A percentile compares a stretch with the other conserved stretches of the same genome.
These are phyloP conservation scores for Dothistroma pini DNA, from an alignment of 2,329 filamentous ascomycete species.

Conservation along the genomic window DNA sequence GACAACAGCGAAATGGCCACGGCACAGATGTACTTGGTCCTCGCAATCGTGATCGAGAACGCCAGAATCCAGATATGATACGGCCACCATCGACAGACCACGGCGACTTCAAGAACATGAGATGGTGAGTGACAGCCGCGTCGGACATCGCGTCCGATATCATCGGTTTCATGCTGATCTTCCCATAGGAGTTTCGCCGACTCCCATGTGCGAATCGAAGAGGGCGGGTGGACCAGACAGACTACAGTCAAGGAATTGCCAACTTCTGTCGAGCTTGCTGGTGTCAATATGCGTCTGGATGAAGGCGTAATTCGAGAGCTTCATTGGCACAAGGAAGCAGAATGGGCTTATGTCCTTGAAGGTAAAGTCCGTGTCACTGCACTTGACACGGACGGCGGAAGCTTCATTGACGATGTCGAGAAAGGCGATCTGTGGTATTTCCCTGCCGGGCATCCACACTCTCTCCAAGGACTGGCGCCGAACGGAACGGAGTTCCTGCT, in stretches of 20 bases:
- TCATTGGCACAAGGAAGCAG: slow-evolving; percentile 77
- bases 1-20: slow-evolving; percentile 33
- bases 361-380: slow-evolving; percentile 69
- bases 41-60: slow-evolving; percentile 63
- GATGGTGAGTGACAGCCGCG: slow-evolving; percentile 45
- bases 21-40: slow-evolving; percentile 67
- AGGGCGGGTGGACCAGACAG: slow-evolving; percentile 73
- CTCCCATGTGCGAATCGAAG: slow-evolving; percentile 53
- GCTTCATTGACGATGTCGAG: slow-evolving; percentile 71
- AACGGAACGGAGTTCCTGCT: slow-evolving; percentile 61
- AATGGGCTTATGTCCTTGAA: slow-evolving; percentile 69
- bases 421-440: slow-evolving; percentile 82
- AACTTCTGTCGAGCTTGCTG: slow-evolving; percentile 66
- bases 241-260: slow-evolving; percentile 64
- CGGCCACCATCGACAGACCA: slow-evolving; percentile 70
- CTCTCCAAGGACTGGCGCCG: slow-evolving; percentile 65
- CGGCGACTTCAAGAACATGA: slow-evolving; percentile 66
- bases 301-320: slow-evolving; percentile 70
- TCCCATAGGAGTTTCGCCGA: slow-evolving; percentile 54
- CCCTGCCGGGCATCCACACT: slow-evolving; percentile 72
- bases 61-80: slow-evolving; percentile 67
- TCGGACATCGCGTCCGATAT: not conserved
- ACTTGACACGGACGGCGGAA: slow-evolving; percentile 68
- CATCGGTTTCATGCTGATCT: slow-evolving; percentile 34
- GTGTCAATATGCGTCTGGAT: slow-evolving; percentile 75